Conservation (phyloP, 2,329 filamentous ascomycete genomes). For the Aspergillus arachidicola region DNA sequence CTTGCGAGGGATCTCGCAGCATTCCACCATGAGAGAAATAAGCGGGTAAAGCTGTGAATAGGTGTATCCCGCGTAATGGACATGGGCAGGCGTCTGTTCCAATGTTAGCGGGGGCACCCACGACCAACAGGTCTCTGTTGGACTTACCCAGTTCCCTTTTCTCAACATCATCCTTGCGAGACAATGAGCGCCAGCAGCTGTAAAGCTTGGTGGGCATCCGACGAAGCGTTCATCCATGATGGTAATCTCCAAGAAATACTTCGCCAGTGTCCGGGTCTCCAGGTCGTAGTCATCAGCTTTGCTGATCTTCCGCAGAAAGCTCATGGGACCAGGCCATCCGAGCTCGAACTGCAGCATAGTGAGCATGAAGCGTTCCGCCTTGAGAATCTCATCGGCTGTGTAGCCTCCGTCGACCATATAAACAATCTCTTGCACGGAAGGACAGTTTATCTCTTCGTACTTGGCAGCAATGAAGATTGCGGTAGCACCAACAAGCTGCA, state of each 20-base stretch:
- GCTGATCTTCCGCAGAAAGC: constrained; percentile 93
- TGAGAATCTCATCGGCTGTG: constrained; percentile 86
- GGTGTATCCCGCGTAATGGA: constrained; percentile 93
- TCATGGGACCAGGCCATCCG: constrained; percentile 98
- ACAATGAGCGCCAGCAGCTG: constrained; percentile 90
- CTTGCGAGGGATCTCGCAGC: constrained; percentile 76
- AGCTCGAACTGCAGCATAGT: constrained; percentile 95
- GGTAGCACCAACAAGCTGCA: constrained; percentile 94
- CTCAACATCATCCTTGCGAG: constrained; percentile 83
- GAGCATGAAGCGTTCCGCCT: constrained; percentile 97
- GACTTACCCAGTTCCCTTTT: constrained; percentile 90
- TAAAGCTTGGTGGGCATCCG: constrained; percentile 83
- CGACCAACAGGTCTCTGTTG: constrained; percentile 1
- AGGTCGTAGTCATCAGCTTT: constrained; percentile 98
- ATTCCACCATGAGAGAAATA: constrained; percentile 78
- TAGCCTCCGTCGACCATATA: constrained; percentile 98
- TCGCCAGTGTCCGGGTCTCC: constrained; percentile 91
- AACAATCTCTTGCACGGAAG: constrained; percentile 90
- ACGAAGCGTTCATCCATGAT: constrained; percentile 99
- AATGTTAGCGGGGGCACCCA: constrained; percentile 21
- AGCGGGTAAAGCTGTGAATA: constrained; percentile 79
- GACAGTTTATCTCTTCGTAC: constrained; percentile 98
- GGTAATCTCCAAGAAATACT: constrained; percentile 96
- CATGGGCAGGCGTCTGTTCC: constrained; percentile 74
- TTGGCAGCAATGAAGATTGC: constrained; percentile 95